Conservation (phyloP, 2,329 filamentous ascomycete genomes). For the Talaromyces marneffei region DNA sequence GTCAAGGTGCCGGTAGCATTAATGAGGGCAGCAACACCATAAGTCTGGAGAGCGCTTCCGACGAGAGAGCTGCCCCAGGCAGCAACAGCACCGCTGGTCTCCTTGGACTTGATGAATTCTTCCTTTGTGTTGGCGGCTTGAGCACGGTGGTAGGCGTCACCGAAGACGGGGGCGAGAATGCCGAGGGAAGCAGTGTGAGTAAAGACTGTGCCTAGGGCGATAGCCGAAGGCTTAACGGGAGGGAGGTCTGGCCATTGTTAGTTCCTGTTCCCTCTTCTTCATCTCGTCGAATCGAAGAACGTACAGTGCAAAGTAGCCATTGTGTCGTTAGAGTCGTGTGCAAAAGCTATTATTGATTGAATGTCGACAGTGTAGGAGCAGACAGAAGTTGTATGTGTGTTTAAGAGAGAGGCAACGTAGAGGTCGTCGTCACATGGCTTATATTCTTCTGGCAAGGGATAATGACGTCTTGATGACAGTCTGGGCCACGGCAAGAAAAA, state of each 20-base stretch:
- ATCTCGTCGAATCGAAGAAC: not conserved
- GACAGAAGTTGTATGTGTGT: not conserved
- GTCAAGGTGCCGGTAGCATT: conserved; percentile 91
- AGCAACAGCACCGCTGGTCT: conserved; percentile 78
- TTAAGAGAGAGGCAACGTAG: not conserved
- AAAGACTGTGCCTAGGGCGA: conserved; percentile 92
- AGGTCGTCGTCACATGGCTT: conserved; percentile 9
- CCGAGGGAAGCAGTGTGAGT: conserved; percentile 88
- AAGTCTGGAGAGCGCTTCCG: conserved; percentile 82
- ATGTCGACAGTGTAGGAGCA: not conserved
- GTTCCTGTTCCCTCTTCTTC: not conserved
- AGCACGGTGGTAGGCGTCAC: conserved; percentile 88
- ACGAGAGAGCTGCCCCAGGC: conserved; percentile 86
- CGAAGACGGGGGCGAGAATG: conserved; percentile 82
- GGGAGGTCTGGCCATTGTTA: conserved; percentile 53
- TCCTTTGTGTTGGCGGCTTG: conserved; percentile 90
- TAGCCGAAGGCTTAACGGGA: conserved; percentile 94
- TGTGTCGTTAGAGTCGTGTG: not conserved
- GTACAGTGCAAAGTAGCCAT: conserved; percentile 15
- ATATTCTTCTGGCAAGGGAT: conserved; percentile 1
- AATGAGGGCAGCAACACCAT: conserved; percentile 82
- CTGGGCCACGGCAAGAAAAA: not conserved
- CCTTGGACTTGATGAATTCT: conserved; percentile 91
- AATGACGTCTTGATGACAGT: conserved; percentile 15
- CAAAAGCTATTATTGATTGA: not conserved